Conservation (phyloP, 2,329 filamentous ascomycete genomes). For the Trematosphaeria pertusa region DNA sequence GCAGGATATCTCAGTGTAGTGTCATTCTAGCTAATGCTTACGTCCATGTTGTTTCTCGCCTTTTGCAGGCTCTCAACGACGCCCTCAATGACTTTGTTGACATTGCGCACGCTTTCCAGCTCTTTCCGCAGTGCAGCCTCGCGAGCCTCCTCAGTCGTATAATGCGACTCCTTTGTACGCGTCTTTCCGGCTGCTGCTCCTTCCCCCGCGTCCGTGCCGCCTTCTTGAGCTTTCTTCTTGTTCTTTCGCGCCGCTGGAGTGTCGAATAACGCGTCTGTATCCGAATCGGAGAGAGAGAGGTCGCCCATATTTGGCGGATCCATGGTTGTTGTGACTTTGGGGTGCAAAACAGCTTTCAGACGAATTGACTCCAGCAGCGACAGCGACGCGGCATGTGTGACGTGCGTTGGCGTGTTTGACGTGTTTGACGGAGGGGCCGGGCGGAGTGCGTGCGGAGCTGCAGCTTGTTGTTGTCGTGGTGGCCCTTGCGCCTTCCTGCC, state of each 20-base stretch:
- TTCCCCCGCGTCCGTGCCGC: conserved; percentile 50
- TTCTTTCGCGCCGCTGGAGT: conserved; percentile 56
- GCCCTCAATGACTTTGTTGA: conserved; percentile 87
- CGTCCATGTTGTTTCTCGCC: conserved; percentile 79
- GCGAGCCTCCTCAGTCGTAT: conserved; percentile 71
- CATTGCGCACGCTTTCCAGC: conserved; percentile 79
- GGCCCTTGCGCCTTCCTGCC: conserved; percentile 13
- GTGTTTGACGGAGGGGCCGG: conserved; percentile 26
- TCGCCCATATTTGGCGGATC: conserved; percentile 58
- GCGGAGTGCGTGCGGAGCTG: conserved; percentile 12
- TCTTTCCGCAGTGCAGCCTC: conserved; percentile 80
- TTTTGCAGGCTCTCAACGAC: conserved; percentile 75
- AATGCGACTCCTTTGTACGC: conserved; percentile 57
- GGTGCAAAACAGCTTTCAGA: too few species aligned
- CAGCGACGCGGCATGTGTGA: too few species aligned
- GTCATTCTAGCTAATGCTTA: conserved; percentile 47
- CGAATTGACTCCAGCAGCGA: too few species aligned
- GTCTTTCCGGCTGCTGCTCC: conserved; percentile 45
- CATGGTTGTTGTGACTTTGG: conserved; percentile 22
- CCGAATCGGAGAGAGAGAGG: conserved; percentile 61
- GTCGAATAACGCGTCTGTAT: conserved; percentile 64
- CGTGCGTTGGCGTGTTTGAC: conserved; percentile 33
- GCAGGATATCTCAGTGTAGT: background rate
- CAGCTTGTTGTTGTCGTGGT: conserved; percentile 9
- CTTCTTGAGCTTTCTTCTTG: conserved; percentile 45